phyloP scores from a whole-genome alignment of 1,284 basidiomycete species.

The Butyriboletus regius region DNA sequence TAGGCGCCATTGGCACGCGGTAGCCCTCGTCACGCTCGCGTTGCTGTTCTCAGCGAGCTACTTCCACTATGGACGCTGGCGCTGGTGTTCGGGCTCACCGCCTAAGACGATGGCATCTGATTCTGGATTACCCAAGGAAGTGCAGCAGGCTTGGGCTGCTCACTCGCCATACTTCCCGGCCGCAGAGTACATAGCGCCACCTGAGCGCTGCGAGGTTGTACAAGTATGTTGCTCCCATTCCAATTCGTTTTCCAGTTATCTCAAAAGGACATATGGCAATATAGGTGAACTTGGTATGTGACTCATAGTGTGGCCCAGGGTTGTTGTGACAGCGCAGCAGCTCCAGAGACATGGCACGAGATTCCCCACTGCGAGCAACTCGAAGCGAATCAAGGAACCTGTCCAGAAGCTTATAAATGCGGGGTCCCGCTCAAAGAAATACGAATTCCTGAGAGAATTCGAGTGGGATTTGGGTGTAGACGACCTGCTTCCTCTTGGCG shows the following conservation, averaged over 20 bases:
- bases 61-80: slow-evolving; percentile 9
- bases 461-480: slow-evolving; percentile 55
- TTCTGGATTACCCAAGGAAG: slow-evolving; percentile 16
- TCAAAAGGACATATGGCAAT: neutral
- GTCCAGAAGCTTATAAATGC: slow-evolving; percentile 49
- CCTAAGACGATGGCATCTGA: neutral
- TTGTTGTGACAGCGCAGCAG: slow-evolving; percentile 35
- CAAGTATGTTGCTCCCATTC: slow-evolving; percentile 38
- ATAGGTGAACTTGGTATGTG: slow-evolving; percentile 57
- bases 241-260: neutral
- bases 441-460: slow-evolving; percentile 58
- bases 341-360: slow-evolving; percentile 81
- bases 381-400: slow-evolving; percentile 42
- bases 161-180: slow-evolving; percentile 56
- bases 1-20: slow-evolving; percentile 3
- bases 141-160: slow-evolving; percentile 45
- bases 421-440: slow-evolving; percentile 36
- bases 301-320: neutral
- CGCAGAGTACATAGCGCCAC: slow-evolving; percentile 42
- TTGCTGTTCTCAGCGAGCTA: slow-evolving; percentile 15
- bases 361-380: slow-evolving; percentile 58
- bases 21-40: slow-evolving; percentile 14
- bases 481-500: slow-evolving; percentile 64
- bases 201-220: slow-evolving; percentile 45
- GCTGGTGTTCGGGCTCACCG: neutral